Base-by-base conservation (phyloP, 257 asterid species). In the Craterostigma plantagineum region DNA sequence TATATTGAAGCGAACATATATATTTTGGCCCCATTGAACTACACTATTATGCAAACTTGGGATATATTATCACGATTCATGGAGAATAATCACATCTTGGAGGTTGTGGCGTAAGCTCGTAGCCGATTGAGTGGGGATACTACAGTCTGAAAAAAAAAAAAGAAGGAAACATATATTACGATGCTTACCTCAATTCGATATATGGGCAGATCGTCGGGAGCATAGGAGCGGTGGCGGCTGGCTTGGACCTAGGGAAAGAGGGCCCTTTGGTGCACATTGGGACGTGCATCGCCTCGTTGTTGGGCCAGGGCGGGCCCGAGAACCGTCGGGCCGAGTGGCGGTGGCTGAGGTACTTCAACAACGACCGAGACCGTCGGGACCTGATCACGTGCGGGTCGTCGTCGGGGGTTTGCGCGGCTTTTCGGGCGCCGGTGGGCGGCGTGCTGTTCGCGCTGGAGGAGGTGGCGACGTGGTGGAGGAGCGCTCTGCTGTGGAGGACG, bases 401-500 rank as follows among this genome's bases (percentile, higher is more conserved):
- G 42, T 62, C 90, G 0, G 93, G 92, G 30, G 96, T 84, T 13
- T 84, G 96, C 58, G 96, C 96, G 35, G 93, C 96, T 67, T 84
- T 84, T 74, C 64, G 90, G 14, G 58, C 96, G 35, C 93, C 96
- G 14, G 90, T 84, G 13, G 96, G 93, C 12, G 30, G 30, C 4
- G 30, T 23, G 4, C 30, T 23, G 4, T 85, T 85, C 16, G 63
- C 92, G 15, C 70, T 85, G 8, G 96, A 85, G 61, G 96, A 85
- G 68, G 92, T 85, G 54, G 94, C 94, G 9, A 85, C 96, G 10
- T 85, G 96, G 96, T 85, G 96, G 94, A 68, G 96, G 67, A 81
- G 94, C 49, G 91, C 94, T 45, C 92, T 85, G 39, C 78, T 81
- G 23, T 85, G 96, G 94, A 80, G 96, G 56, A 75, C 80, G 9